Evolutionary conservation across 495 filamentous ascomycete species (phyloP).

Genomic region (Aspergillus bridgeri): DNA sequence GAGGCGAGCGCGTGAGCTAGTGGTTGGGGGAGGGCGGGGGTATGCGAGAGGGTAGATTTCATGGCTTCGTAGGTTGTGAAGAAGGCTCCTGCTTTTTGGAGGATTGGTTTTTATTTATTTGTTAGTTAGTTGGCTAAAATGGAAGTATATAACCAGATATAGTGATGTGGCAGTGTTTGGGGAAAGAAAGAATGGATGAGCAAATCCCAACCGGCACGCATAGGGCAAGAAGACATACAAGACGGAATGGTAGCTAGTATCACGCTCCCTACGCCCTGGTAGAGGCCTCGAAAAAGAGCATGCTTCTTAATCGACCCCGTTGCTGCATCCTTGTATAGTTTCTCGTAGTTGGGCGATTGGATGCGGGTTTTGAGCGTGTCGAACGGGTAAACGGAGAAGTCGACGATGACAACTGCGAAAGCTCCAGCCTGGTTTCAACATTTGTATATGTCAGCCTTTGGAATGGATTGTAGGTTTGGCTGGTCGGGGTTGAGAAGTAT

Average conservation of each 20-base stretch:
- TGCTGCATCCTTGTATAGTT: constrained; percentile 55
- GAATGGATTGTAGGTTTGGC: neutral
- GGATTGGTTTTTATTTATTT: too few relatives aligned
- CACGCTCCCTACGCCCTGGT: constrained; percentile 86
- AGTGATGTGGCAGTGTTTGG: too few relatives aligned
- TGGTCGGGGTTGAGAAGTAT: too few relatives aligned
- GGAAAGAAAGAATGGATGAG: too few relatives aligned
- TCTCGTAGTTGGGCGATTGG: constrained; percentile 69
- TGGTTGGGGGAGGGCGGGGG: constrained; percentile 53
- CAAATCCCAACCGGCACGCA: too few relatives aligned
- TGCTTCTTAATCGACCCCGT: constrained; percentile 49
- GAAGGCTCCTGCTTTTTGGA: constrained; percentile 74
- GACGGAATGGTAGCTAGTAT: constrained; percentile 85
- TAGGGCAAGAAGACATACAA: too few relatives aligned
- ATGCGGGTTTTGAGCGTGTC: constrained; percentile 85
- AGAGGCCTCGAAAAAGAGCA: constrained; percentile 68
- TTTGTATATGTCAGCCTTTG: too few relatives aligned
- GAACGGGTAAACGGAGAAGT: constrained; percentile 76
- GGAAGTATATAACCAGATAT: too few relatives aligned
- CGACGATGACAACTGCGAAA: constrained; percentile 73
- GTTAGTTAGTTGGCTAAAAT: too few relatives aligned
- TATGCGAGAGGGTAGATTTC: constrained; percentile 54
- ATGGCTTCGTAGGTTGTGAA: constrained; percentile 83
- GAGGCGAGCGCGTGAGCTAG: constrained; percentile 69
- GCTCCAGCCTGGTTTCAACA: constrained; percentile 72